Evolutionary conservation across 176 grass and related monocot species (phyloP).

Genomic region (Sorghum bicolor): DNA sequence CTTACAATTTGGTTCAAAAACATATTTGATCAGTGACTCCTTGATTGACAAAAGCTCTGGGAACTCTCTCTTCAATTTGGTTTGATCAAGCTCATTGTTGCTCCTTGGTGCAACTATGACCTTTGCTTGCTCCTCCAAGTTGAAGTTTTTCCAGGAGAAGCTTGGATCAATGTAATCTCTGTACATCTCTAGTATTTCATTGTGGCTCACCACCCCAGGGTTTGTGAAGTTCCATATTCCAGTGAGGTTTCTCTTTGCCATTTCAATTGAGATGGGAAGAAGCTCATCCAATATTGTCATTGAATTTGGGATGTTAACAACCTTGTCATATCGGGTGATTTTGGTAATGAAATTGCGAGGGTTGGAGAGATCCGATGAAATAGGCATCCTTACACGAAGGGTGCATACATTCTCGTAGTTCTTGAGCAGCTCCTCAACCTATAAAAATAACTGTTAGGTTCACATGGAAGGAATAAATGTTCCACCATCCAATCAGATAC

Average conservation of each 20-base stretch:
- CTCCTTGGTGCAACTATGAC: conserved; percentile 84
- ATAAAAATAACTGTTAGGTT: conserved; percentile 13
- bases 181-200: conserved; percentile 86
- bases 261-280: conserved; percentile 82
- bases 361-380: conserved; percentile 77
- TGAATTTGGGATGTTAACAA: conserved; percentile 80
- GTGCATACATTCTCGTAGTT: conserved; percentile 86
- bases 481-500: background rate
- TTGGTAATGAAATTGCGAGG: conserved; percentile 88
- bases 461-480: background rate
- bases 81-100: conserved; percentile 77
- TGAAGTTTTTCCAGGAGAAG: conserved; percentile 86
- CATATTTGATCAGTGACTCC: conserved; percentile 65
- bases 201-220: conserved; percentile 86
- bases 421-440: conserved; percentile 79
- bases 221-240: conserved; percentile 96
- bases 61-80: conserved; percentile 65
- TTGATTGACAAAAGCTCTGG: conserved; percentile 76
- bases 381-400: conserved; percentile 84
- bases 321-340: conserved; percentile 72
- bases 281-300: conserved; percentile 89
- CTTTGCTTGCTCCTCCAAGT: conserved; percentile 77
- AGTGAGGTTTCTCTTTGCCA: conserved; percentile 80
- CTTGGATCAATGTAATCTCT: conserved; percentile 69
- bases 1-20: conserved; percentile 71